Base-by-base conservation (phyloP, 2,329 filamentous ascomycete genomes). In the Sporothrix curviconia region DNA sequence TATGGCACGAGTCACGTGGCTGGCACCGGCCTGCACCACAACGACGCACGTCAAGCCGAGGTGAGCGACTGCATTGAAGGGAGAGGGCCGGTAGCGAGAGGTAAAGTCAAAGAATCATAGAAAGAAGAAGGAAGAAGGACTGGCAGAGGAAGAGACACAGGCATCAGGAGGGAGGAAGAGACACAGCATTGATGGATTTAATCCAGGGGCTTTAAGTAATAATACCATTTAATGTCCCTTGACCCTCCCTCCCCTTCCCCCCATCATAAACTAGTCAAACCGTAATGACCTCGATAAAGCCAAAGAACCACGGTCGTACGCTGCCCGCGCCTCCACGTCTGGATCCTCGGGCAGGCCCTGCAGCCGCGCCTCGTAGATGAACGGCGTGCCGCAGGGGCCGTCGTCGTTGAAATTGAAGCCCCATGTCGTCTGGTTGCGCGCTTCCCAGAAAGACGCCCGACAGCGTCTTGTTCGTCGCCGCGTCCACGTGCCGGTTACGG, bases 1-100 rank as follows among this genome's bases (percentile, higher is more conserved):
- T 40, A 78, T 77, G 63, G 66, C 70, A 2, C 69, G 63, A n/a
- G n/a, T n/a, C 43, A 76, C 74, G 7, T 79, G 76, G 76, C 62
- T 81, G 55, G 77, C 77, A 1, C 70, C n/a, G n/a, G 66, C 58
- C 65, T 79, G 58, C 76, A 79, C 62, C 66, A 66, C 12, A 63
- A 66, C 58, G 71, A 67, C 52, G 68, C n/a, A n/a, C n/a, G n/a
- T n/a, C n/a, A n/a, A n/a, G n/a, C n/a, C n/a, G n/a, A n/a, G n/a
- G n/a, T n/a, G 64, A 66, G 60, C 67, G 5, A 66, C 69, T 49
- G 67, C 66, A 4, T 68, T 70, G 60, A 70, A 19, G 17, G 3
- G 12, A 60, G 25, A 22, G 22, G 19, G 34, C 28, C n/a, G n/a
- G n/a, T n/a, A n/a, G n/a, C n/a, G 11, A 34, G 19, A 47, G 49